Evolutionary conservation across 768 basidiomycete species (phyloP).

Genomic region (Collybiopsis confluens): DNA sequence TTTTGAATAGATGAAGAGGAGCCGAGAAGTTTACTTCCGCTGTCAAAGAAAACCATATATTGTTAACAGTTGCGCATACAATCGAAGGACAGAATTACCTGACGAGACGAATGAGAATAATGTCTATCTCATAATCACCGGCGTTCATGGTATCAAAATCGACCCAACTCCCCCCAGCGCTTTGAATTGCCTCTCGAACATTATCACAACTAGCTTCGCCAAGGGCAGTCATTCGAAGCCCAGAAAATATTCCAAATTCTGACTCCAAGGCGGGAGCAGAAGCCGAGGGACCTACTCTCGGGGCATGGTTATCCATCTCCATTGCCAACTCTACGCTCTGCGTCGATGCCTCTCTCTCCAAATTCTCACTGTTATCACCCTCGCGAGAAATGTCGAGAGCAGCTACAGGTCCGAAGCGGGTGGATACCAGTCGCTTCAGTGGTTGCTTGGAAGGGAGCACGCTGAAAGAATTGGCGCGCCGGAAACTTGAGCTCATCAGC

Average conservation of each 20-base stretch:
- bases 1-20: neutral
- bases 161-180: conserved; percentile 50
- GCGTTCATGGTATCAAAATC: conserved; percentile 18
- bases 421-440: neutral
- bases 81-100: conserved; percentile 41
- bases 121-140: conserved; percentile 53
- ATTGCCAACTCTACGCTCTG: neutral
- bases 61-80: no score
- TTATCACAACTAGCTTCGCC: conserved; percentile 61
- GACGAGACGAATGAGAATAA: conserved; percentile 66
- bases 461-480: conserved; percentile 64
- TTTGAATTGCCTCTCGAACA: conserved; percentile 59
- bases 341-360: neutral
- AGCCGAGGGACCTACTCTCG: conserved; percentile 5
- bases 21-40: conserved; percentile 51
- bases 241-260: conserved; percentile 53
- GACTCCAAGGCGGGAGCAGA: no score
- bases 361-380: neutral
- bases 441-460: conserved; percentile 22
- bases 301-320: conserved; percentile 3
- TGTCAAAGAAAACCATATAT: conserved; percentile 20
- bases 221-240: conserved; percentile 51
- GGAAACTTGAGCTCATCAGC: conserved; percentile 38
- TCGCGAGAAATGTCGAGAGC: neutral
- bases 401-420: neutral